A percentile compares a stretch with the other conserved stretches of the same genome.
phyloP scores from a whole-genome alignment of 768 basidiomycete species.

The Inosperma sp. region DNA sequence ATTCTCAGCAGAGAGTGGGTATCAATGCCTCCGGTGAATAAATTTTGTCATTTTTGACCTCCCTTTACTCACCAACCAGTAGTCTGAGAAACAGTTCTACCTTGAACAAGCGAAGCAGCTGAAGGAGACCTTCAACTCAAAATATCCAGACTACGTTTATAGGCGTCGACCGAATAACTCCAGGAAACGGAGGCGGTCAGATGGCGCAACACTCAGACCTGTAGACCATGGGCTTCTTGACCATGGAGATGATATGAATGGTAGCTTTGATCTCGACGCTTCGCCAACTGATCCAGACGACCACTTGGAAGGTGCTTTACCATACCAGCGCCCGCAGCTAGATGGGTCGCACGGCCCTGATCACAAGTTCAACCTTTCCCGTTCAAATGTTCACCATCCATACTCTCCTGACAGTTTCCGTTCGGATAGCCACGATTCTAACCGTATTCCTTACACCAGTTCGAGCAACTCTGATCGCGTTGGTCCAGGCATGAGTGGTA shows the following conservation, averaged over 20 bases:
- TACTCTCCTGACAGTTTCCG: constrained; percentile 24
- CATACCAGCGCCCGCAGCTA: constrained; percentile 27
- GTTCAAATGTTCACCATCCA: constrained; percentile 22
- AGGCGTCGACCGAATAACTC: constrained; percentile 84
- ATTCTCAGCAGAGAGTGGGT: constrained; percentile 86
- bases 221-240: constrained; percentile 30
- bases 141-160: constrained; percentile 89
- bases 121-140: constrained; percentile 80
- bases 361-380: constrained; percentile 25
- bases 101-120: constrained; percentile 81
- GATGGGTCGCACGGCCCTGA: constrained; percentile 26
- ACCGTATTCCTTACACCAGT: constrained; percentile 21
- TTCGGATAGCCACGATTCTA: constrained; percentile 24
- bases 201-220: constrained; percentile 25
- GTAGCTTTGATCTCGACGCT: constrained; percentile 33
- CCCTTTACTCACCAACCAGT: constrained; percentile 13
- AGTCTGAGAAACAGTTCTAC: constrained; percentile 85
- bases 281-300: constrained; percentile 37
- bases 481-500: constrained; percentile 14
- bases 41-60: constrained; percentile 11
- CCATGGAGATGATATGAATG: constrained; percentile 28
- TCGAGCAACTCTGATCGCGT: constrained; percentile 18
- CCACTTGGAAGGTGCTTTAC: constrained; percentile 26
- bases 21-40: constrained; percentile 64
- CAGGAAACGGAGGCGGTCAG: constrained; percentile 51